Conservation (phyloP, 768 basidiomycete species). For the Termitomyces sp. region DNA sequence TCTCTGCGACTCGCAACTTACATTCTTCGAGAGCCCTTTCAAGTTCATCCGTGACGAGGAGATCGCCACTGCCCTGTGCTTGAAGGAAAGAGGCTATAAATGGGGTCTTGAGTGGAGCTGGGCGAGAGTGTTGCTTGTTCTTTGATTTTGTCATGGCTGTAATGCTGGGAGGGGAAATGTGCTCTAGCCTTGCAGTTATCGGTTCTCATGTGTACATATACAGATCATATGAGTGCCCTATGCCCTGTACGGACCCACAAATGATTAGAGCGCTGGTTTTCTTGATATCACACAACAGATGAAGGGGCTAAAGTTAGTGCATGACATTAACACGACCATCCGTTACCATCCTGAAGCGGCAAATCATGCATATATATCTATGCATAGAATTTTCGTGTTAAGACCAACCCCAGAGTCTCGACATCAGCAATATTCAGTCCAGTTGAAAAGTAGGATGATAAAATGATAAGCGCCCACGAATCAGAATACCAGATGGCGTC, state of each 20-base stretch:
- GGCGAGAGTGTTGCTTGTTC: background rate
- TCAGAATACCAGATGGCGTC: background rate
- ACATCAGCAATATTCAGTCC: background rate
- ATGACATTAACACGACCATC: background rate
- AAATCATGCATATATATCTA: background rate
- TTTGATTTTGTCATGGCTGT: background rate
- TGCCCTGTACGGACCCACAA: background rate
- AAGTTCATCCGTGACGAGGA: slow-evolving; percentile 46
- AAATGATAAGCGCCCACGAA: background rate
- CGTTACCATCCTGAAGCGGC: too few relatives aligned
- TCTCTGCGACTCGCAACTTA: slow-evolving; percentile 36
- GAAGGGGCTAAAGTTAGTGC: background rate
- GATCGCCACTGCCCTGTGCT: slow-evolving; percentile 20
- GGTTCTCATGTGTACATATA: background rate
- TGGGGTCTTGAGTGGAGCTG: background rate
- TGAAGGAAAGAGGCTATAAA: slow-evolving; percentile 4
- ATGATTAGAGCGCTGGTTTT: background rate
- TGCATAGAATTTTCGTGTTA: background rate
- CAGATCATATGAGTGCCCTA: background rate
- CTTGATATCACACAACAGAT: background rate
- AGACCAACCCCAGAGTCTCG: background rate
- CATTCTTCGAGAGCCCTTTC: slow-evolving; percentile 42
- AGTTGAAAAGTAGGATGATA: background rate
- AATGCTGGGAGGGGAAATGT: too few relatives aligned
- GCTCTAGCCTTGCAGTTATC: background rate